Evolutionary conservation across 495 filamentous ascomycete genomes (phyloP).

Genomic region (Penicillium bialowiezense): DNA sequence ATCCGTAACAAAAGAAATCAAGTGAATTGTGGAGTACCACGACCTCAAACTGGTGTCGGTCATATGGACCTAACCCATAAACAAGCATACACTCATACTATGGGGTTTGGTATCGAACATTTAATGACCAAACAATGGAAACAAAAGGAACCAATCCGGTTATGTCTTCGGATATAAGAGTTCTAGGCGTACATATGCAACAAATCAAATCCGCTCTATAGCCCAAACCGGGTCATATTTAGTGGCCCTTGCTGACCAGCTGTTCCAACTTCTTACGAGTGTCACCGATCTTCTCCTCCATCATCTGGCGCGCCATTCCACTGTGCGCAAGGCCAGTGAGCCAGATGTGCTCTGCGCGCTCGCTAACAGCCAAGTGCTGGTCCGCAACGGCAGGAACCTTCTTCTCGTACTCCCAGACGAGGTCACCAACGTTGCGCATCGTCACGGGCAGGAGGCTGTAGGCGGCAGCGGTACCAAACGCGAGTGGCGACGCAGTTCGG

Average conservation of each 20-base stretch:
- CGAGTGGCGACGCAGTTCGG: conserved; percentile 65
- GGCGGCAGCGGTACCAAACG: conserved; percentile 69
- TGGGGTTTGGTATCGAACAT: neutral
- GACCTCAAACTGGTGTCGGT: neutral
- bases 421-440: conserved; percentile 78
- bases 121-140: conserved; percentile 3
- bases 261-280: conserved; percentile 74
- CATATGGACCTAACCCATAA: neutral
- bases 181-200: conserved; percentile 36
- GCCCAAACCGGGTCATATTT: conserved; percentile 17
- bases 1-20: neutral
- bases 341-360: conserved; percentile 65
- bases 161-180: conserved; percentile 31
- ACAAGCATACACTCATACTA: neutral
- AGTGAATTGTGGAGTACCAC: neutral
- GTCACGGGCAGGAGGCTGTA: conserved; percentile 74
- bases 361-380: conserved; percentile 64
- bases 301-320: conserved; percentile 63
- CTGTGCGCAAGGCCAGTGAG: conserved; percentile 68
- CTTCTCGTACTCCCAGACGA: conserved; percentile 89
- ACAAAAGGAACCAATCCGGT: conserved; percentile 29
- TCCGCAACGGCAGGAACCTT: conserved; percentile 74
- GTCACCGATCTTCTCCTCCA: conserved; percentile 72
- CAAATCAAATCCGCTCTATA: conserved; percentile 16
- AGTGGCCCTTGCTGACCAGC: conserved; percentile 84